A percentile compares a stretch with the other conserved stretches of the same genome.
These are phyloP conservation scores for Paramyrothecium roridum DNA, from an alignment of 2,329 filamentous ascomycete species.

Conservation along the genomic window DNA sequence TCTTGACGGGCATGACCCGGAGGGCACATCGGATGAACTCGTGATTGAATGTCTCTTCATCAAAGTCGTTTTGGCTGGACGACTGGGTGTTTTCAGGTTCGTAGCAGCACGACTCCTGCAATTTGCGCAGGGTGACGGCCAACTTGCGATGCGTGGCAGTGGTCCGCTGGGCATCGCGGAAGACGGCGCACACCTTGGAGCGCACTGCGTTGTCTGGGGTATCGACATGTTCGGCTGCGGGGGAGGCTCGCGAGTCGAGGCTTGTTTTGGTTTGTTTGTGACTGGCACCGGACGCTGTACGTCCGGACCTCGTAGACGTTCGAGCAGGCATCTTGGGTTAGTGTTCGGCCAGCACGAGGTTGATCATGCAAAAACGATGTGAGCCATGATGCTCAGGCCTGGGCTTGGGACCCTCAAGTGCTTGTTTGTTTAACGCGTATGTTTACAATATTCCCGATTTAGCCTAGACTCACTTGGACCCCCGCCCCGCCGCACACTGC, in stretches of 20 bases:
- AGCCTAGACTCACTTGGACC: not conserved
- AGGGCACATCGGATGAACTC: constrained; percentile 83
- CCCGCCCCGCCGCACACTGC: no score
- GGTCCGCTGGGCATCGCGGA: constrained; percentile 81
- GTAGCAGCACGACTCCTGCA: constrained; percentile 82
- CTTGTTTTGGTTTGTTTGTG: constrained; percentile 35
- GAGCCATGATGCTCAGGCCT: no score
- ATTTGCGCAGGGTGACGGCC: constrained; percentile 80
- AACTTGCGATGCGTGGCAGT: constrained; percentile 89
- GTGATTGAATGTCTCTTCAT: constrained; percentile 81
- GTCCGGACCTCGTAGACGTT: constrained; percentile 42
- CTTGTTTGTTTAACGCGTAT: no score
- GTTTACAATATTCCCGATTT: no score
- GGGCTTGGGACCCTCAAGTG: no score
- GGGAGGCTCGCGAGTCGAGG: constrained; percentile 41
- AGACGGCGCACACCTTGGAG: constrained; percentile 68
- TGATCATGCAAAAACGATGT: not conserved
- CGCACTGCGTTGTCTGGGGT: constrained; percentile 68
- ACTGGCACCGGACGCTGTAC: constrained; percentile 38
- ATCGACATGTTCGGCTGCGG: constrained; percentile 73
- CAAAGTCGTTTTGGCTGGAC: constrained; percentile 60
- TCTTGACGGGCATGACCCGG: constrained; percentile 82
- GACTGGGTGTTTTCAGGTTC: constrained; percentile 54
- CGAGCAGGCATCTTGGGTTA: constrained; percentile 44
- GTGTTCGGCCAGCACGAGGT: constrained; percentile 7